A percentile compares a stretch with the other conserved stretches of the same genome.
phyloP scores from a whole-genome alignment of 2,329 filamentous ascomycete species.

The Beauveria sp. region DNA sequence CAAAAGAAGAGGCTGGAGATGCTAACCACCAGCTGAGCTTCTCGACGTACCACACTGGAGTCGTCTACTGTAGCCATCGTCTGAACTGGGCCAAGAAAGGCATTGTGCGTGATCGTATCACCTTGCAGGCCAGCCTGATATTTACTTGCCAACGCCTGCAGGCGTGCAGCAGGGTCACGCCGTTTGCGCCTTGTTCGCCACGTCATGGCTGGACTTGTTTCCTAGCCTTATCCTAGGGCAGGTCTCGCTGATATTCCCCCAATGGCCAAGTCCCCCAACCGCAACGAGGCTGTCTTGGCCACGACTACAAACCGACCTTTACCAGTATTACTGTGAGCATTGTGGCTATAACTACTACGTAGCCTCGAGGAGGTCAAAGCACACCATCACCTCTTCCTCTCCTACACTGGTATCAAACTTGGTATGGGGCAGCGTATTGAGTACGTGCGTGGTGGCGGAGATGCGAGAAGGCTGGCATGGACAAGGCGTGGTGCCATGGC shows the following conservation, averaged over 20 bases:
- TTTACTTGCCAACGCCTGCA: too few relatives aligned
- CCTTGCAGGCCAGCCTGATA: neutral
- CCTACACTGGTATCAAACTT: neutral
- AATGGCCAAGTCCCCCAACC: neutral
- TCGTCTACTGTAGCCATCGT: neutral
- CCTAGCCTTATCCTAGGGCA: slow-evolving; percentile 1
- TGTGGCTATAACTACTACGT: neutral
- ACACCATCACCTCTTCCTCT: neutral
- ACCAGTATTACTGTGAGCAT: neutral
- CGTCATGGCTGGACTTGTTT: neutral
- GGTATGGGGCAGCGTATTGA: neutral
- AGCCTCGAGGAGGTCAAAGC: slow-evolving; percentile 7
- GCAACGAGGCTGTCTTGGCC: neutral
- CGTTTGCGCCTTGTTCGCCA: neutral
- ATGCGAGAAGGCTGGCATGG: neutral
- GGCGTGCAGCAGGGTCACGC: too few relatives aligned
- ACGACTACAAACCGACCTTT: neutral
- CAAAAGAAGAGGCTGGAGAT: too few relatives aligned
- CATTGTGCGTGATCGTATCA: too few relatives aligned
- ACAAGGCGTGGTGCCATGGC: neutral
- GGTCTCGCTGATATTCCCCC: neutral
- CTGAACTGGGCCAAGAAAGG: neutral
- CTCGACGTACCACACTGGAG: too few relatives aligned
- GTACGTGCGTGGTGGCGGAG: neutral
- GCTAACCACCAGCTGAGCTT: too few relatives aligned